Conservation (phyloP, 2,329 filamentous ascomycete genomes). For the Tolypocladium paradoxum region DNA sequence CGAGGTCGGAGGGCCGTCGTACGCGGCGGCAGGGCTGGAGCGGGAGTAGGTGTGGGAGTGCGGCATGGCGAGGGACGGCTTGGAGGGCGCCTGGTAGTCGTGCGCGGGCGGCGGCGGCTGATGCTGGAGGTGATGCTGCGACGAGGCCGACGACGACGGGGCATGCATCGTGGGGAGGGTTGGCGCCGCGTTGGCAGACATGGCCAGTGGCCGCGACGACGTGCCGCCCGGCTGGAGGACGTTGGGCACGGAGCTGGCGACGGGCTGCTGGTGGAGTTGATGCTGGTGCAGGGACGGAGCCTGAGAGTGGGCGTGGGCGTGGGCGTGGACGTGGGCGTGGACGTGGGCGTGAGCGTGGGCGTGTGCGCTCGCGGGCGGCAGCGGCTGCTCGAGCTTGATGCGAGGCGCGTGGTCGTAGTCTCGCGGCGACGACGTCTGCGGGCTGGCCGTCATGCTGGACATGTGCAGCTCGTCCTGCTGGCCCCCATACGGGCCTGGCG, state of each 20-base stretch:
- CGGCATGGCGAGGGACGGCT: slow-evolving; percentile 53
- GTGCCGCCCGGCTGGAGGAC: slow-evolving; percentile 46
- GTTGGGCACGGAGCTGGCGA: slow-evolving; percentile 40
- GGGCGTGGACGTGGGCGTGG: slow-evolving; percentile 20
- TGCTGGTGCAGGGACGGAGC: slow-evolving; percentile 9
- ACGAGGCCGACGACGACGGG: slow-evolving; percentile 14
- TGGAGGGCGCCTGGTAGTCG: slow-evolving; percentile 52
- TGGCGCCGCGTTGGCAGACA: slow-evolving; percentile 34
- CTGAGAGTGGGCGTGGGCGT: slow-evolving; percentile 24
- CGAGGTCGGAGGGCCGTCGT: slow-evolving; percentile 40
- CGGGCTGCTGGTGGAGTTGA: slow-evolving; percentile 21
- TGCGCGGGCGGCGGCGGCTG: slow-evolving; percentile 30
- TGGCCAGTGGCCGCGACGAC: slow-evolving; percentile 19
- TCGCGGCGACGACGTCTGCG: slow-evolving; percentile 30
- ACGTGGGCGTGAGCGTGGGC: slow-evolving; percentile 22
- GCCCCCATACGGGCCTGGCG: slow-evolving; percentile 11
- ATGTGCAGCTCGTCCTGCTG: slow-evolving; percentile 46
- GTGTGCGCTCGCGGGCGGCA: slow-evolving; percentile 8
- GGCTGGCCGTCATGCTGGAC: slow-evolving; percentile 28
- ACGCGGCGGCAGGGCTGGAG: slow-evolving; percentile 63
- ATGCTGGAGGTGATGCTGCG: slow-evolving; percentile 5
- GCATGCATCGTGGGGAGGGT: slow-evolving; percentile 35
- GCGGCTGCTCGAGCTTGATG: slow-evolving; percentile 38
- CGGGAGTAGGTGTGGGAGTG: slow-evolving; percentile 74
- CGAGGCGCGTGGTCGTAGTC: slow-evolving; percentile 41